Conservation (phyloP, 805 yeast genomes). For the Saccharomycopsis babjevae region DNA sequence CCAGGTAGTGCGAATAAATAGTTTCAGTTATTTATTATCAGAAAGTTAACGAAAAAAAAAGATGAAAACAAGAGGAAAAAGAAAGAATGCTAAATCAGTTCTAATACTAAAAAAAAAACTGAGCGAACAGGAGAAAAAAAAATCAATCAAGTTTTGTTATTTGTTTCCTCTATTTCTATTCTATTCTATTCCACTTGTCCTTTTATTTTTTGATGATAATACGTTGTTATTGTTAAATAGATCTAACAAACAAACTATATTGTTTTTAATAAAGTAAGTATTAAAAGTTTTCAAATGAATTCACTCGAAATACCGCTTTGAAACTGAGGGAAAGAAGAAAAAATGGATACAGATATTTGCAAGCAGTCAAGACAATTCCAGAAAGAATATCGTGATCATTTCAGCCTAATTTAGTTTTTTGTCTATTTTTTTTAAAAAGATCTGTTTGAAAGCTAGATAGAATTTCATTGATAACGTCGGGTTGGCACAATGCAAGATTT, state of each 20-base stretch:
- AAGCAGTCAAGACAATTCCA: no score
- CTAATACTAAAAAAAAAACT: background rate
- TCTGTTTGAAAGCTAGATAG: no score
- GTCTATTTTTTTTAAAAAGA: no score
- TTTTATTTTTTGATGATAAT: background rate
- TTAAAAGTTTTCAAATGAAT: background rate
- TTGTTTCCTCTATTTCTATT: slow-evolving; percentile 1
- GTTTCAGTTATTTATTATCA: background rate
- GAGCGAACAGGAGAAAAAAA: background rate
- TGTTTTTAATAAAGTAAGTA: background rate
- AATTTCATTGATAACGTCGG: no score
- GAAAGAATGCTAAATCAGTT: background rate
- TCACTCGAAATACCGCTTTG: no score
- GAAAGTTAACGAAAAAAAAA: background rate
- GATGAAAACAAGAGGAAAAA: background rate
- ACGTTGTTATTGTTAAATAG: background rate
- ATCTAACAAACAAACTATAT: background rate
- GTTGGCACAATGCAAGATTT: no score
- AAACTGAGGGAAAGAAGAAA: no score
- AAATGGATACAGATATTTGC: no score
- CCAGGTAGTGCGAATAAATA: no score
- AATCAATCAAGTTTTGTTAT: background rate
- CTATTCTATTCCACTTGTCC: background rate
- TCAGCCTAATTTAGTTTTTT: no score
- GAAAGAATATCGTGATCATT: no score